A percentile compares a stretch with the other conserved stretches of the same genome.
Evolutionary conservation across 106 monocot species (phyloP).

Genomic region (Phalaenopsis aphrodite): DNA sequence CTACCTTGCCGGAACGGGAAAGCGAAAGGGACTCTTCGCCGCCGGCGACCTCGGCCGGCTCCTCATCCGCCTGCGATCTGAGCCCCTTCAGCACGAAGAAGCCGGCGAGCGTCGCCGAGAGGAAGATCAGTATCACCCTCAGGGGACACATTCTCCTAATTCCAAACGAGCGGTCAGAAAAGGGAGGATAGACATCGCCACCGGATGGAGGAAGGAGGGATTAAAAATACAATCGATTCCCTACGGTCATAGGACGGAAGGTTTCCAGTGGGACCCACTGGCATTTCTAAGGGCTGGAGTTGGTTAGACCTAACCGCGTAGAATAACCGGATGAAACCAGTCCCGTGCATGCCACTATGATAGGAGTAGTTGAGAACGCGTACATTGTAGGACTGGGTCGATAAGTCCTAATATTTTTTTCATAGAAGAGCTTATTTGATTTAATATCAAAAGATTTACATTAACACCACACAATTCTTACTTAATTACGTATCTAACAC

Average conservation of each 20-base stretch:
- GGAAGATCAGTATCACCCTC: constrained; percentile 77
- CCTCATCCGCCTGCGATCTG: constrained; percentile 22
- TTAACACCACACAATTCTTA: too few species aligned
- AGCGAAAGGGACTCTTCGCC: constrained; percentile 15
- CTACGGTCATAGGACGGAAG: background rate
- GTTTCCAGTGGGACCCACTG: background rate
- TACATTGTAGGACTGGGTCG: too few species aligned
- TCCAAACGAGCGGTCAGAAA: background rate
- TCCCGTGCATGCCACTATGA: background rate
- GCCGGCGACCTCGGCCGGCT: constrained; percentile 3
- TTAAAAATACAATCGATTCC: background rate
- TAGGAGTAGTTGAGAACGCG: too few species aligned
- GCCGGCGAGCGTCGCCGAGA: constrained; percentile 82
- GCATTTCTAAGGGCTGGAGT: background rate
- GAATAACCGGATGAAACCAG: background rate
- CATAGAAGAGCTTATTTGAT: too few species aligned
- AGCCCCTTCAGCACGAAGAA: constrained; percentile 59
- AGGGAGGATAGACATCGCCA: background rate
- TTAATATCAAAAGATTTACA: too few species aligned
- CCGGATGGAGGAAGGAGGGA: background rate
- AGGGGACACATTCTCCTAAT: constrained; percentile 57
- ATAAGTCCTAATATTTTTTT: too few species aligned
- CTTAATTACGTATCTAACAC: too few species aligned
- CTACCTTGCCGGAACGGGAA: constrained; percentile 29
- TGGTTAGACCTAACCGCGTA: background rate